These are phyloP conservation scores for Suhomyces bolitotheri DNA, from an alignment of 1,139 yeast species.

Conservation along the genomic window DNA sequence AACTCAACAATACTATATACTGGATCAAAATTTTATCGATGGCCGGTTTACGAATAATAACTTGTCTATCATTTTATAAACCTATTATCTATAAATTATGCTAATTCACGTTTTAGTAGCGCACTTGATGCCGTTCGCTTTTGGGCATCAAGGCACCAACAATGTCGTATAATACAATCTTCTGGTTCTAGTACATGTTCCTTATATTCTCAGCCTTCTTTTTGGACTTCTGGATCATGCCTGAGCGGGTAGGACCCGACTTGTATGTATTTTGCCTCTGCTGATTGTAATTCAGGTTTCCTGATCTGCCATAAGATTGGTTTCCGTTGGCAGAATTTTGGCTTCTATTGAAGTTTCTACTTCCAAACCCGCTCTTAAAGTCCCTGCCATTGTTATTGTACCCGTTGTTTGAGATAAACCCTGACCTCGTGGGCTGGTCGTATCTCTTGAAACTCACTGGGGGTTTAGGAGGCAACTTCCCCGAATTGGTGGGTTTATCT, in stretches of 20 bases:
- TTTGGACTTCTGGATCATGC: conserved; percentile 16
- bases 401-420: conserved; percentile 22
- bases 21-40: too few relatives aligned
- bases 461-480: conserved; percentile 14
- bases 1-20: too few relatives aligned
- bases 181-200: conserved; percentile 12
- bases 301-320: conserved; percentile 1
- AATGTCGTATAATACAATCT: too few relatives aligned
- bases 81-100: too few relatives aligned
- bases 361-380: conserved; percentile 4
- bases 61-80: too few relatives aligned
- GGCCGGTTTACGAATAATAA: too few relatives aligned
- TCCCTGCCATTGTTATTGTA: conserved; percentile 25
- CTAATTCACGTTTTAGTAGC: too few relatives aligned
- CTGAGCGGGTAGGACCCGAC: conserved; percentile 18
- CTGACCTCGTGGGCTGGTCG: conserved; percentile 6
- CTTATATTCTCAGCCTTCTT: conserved; percentile 15
- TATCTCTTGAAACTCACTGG: conserved; percentile 9
- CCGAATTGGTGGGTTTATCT: conserved; percentile 11
- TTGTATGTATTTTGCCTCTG: conserved; percentile 1
- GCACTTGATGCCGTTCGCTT: too few relatives aligned
- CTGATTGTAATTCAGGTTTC: conserved; percentile 3
- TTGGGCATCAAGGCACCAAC: too few relatives aligned
- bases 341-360: conserved; percentile 4
- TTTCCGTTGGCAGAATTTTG: conserved; percentile 5